phyloP scores from a whole-genome alignment of 441 rosid species.

The Isatis lusitanica region DNA sequence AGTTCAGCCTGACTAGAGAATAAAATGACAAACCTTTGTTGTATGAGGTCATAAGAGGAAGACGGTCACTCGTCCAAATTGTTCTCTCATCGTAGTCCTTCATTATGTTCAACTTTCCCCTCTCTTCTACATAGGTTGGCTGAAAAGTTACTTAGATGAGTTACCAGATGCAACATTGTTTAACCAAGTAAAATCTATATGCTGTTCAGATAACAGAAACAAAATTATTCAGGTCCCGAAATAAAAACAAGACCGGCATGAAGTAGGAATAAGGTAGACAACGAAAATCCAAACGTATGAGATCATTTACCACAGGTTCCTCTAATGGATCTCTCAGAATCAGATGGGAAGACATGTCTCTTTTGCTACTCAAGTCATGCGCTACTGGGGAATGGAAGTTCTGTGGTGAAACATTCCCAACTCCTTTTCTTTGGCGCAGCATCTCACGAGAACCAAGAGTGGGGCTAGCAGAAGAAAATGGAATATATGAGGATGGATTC shows the following conservation, averaged over 20 bases:
- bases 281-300: constrained; percentile 12
- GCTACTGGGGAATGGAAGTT: constrained; percentile 42
- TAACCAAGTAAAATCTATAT: neutral
- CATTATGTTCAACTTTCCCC: constrained; percentile 80
- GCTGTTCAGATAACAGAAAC: neutral
- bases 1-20: constrained; percentile 22
- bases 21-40: constrained; percentile 64
- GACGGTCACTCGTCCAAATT: constrained; percentile 88
- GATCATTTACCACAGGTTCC: constrained; percentile 71
- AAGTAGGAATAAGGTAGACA: constrained; percentile 22
- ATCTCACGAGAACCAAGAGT: constrained; percentile 57
- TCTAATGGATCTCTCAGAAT: constrained; percentile 80
- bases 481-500: constrained; percentile 42
- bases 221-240: neutral
- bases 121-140: constrained; percentile 82
- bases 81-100: constrained; percentile 89
- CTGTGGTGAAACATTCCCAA: constrained; percentile 52
- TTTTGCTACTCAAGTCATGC: constrained; percentile 50
- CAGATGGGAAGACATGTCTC: constrained; percentile 75
- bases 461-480: constrained; percentile 58
- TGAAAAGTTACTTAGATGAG: constrained; percentile 39
- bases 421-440: constrained; percentile 62
- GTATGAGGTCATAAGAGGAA: constrained; percentile 89
- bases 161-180: constrained; percentile 17
- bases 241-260: constrained; percentile 23